Evolutionary conservation across 2,329 filamentous ascomycete species (phyloP).

Genomic region (Madurella fahalii): DNA sequence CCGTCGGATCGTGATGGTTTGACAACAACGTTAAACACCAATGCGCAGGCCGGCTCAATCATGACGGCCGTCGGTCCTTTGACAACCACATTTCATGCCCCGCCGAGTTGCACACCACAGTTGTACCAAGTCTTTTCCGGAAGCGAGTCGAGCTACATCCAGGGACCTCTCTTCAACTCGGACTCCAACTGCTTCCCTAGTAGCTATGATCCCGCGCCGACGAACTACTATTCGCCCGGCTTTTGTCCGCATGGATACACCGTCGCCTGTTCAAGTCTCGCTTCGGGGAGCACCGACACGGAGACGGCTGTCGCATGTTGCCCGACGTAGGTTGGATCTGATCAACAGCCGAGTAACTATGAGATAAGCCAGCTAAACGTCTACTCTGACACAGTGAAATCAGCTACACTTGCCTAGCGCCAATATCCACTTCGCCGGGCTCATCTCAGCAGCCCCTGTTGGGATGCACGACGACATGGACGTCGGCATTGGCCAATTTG

Average conservation of each 20-base stretch:
- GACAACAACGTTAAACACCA: slow-evolving; percentile 9
- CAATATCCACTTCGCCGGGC: not conserved
- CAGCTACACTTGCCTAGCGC: slow-evolving; percentile 23
- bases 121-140: slow-evolving; percentile 26
- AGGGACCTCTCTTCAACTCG: slow-evolving; percentile 26
- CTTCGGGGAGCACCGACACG: slow-evolving; percentile 16
- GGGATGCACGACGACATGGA: slow-evolving; percentile 27
- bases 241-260: slow-evolving; percentile 29
- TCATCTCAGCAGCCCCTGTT: slow-evolving; percentile 6
- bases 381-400: slow-evolving; percentile 11
- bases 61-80: slow-evolving; percentile 28
- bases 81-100: slow-evolving; percentile 28
- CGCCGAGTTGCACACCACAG: slow-evolving; percentile 25
- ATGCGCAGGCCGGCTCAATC: slow-evolving; percentile 17
- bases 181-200: slow-evolving; percentile 26
- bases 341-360: not conserved
- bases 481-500: slow-evolving; percentile 8
- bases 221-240: slow-evolving; percentile 29
- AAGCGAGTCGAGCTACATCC: slow-evolving; percentile 22
- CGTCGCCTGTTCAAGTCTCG: slow-evolving; percentile 25
- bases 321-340: slow-evolving; percentile 24
- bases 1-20: slow-evolving; percentile 11
- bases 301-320: slow-evolving; percentile 30
- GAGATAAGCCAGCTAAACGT: not conserved
- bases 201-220: slow-evolving; percentile 24